A percentile compares a stretch with the other conserved stretches of the same genome.
Conservation (phyloP, 2,329 filamentous ascomycete genomes). For the Dichotomopilus funicola region DNA sequence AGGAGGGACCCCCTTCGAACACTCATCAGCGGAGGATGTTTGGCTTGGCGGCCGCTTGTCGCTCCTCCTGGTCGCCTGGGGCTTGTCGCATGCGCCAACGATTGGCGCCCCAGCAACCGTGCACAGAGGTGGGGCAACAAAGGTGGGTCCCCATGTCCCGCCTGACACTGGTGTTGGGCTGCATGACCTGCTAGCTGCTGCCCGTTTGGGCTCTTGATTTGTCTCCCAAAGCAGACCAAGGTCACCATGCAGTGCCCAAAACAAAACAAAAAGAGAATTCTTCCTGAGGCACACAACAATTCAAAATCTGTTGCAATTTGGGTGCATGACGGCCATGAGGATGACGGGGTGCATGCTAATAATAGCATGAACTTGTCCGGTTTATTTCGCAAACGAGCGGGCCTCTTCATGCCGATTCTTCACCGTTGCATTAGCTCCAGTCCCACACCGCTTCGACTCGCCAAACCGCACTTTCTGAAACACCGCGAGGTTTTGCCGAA, state of each 20-base stretch:
- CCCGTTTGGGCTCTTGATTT: not conserved
- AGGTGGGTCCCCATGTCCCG: not conserved
- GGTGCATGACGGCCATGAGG: too few relatives aligned
- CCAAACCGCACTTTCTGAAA: not conserved
- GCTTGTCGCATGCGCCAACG: conserved; percentile 21
- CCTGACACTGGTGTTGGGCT: conserved; percentile 1
- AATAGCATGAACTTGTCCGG: conserved; percentile 2
- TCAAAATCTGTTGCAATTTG: too few relatives aligned
- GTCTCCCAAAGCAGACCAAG: not conserved
- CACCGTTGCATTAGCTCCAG: not conserved
- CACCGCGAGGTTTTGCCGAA: not conserved
- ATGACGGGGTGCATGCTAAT: not conserved
- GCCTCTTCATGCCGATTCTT: not conserved
- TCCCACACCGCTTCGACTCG: not conserved
- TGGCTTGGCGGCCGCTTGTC: conserved; percentile 21
- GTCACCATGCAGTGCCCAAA: too few relatives aligned
- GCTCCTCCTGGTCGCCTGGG: conserved; percentile 8
- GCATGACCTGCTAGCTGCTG: not conserved
- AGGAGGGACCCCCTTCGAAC: conserved; percentile 11
- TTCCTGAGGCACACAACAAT: too few relatives aligned
- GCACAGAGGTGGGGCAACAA: conserved; percentile 16
- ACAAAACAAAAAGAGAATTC: too few relatives aligned
- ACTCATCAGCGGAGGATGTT: conserved; percentile 18
- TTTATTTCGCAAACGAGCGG: not conserved
- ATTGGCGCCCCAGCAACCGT: conserved; percentile 25